Evolutionary conservation across 768 basidiomycete genomes (phyloP), one percentile per base, ranked within the genome.

Genomic region (Kondoa malvinella): DNA sequence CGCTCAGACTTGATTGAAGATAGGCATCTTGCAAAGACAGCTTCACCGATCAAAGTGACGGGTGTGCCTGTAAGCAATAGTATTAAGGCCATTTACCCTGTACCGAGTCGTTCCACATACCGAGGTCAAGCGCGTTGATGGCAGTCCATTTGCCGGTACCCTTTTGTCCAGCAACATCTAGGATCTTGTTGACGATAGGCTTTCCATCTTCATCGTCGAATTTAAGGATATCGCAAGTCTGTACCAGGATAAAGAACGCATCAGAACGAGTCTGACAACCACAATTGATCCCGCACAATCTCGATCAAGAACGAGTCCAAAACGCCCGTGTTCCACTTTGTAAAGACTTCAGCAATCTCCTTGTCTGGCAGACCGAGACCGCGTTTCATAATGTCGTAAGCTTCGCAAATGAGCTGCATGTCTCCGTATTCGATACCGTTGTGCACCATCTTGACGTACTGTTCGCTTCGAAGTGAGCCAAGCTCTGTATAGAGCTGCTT

Each of bases 401-500:
- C 92, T 80, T 99, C 95, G 70, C 91, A 89, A 73, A 99, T 97
- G 76, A 97, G 82, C 78, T 97, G 94, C 95, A 99, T 99, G 80
- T 99, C 95, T 74, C 79, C 75, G 69, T 73, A 75, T 72, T 99
- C 95, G 78, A 99, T 99, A 81, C 94, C 94, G 92, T 80, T 80
- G 77, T 99, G 94, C 70, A 99, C 94, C 94, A 99, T 97, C 83
- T 99, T 99, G 79, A 99, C 94, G 79, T 97, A 99, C 82, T 97
- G 94, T 32, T 91, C 92, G 61, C n/a, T n/a, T 8, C 64, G 29
- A 8, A 15, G 40, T 34, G 12, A 65, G 40, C n/a, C 40, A 2
- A 8, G 56, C 21, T 56, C 32, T 29, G 34, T 25, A 56, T 29
- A 57, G 34, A 27, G 2, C 25, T 26, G 32, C 30, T 2, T 12